Base-by-base conservation (phyloP, 352 stramenopile genomes). In the Phytophthora fragariae region DNA sequence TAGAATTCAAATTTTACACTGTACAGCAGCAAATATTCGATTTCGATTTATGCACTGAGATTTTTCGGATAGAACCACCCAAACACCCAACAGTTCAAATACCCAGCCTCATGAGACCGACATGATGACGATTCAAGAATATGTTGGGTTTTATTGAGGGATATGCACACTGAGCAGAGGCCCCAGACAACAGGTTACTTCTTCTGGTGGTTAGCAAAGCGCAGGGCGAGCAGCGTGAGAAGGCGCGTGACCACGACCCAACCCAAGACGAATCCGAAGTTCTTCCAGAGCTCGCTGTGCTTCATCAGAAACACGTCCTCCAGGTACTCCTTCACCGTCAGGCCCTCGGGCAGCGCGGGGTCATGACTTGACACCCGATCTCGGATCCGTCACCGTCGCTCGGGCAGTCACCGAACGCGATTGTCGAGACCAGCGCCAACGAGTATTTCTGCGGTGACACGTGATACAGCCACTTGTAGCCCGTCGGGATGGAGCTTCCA, bases 301-400 rank as follows among this genome's bases (percentile, higher is more conserved):
- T 67, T 70, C 35, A 62, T 44, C 29, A 63, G 35, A 39, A 50
- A 66, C 1, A 44, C 50, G 49, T 17, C n/a, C 27, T 57, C 72
- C 82, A 35, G 79, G 17, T 72, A 49, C 80, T 86, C 41, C 65
- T 75, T 46, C 92, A 94, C 60, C 19, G 60, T 59, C 47, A 67
- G 3, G 5, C 50, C 5, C 27, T 21, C 33, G 1, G 46, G n/a
- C 5, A 67, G 60, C 1, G 60, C 44, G 10, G 60, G 60, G 60
- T 58, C 60, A 67, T 59, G 11, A 37, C 29, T 29, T 58, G 8
- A 31, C 60, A 67, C 2, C 60, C 60, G 8, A 58, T 17, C 2
- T 52, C 46, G 5, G 29, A 29, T 8, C 47, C 60, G 9, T 29
- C 27, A 29, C 60, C 60, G 12, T 67, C 60, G 15, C 50, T 67